A percentile compares a stretch with the other conserved stretches of the same genome.
These are phyloP conservation scores for Hagleromyces aurorensis DNA, from an alignment of 805 yeast species.

Conservation along the genomic window DNA sequence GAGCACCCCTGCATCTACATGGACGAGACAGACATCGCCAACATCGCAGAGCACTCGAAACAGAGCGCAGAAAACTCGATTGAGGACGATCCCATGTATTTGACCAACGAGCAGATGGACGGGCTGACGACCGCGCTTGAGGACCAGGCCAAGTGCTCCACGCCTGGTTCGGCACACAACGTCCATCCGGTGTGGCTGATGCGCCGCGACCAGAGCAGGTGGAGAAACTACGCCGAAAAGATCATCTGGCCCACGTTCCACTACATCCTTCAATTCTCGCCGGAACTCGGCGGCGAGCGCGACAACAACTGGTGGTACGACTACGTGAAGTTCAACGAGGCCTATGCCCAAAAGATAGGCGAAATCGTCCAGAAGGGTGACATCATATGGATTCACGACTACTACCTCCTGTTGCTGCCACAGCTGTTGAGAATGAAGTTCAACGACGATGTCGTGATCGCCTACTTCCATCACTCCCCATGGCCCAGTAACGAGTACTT, in stretches of 20 bases:
- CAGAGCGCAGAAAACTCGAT: slow-evolving; percentile 12
- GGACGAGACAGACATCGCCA: slow-evolving; percentile 2
- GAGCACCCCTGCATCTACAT: slow-evolving; percentile 8
- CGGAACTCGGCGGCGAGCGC: slow-evolving; percentile 51
- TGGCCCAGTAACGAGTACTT: slow-evolving; percentile 93
- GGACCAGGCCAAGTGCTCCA: slow-evolving; percentile 40
- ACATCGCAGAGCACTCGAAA: slow-evolving; percentile 1
- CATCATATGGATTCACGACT: slow-evolving; percentile 88
- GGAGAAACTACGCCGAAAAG: slow-evolving; percentile 88
- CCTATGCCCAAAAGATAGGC: slow-evolving; percentile 72
- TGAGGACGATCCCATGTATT: slow-evolving; percentile 54
- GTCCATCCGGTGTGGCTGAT: slow-evolving; percentile 87
- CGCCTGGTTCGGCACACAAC: slow-evolving; percentile 23
- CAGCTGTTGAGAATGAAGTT: slow-evolving; percentile 72
- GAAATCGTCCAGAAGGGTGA: slow-evolving; percentile 80
- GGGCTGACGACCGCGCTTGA: slow-evolving; percentile 23
- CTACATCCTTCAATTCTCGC: slow-evolving; percentile 73
- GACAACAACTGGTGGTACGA: slow-evolving; percentile 81
- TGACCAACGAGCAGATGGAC: slow-evolving; percentile 47
- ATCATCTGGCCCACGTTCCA: slow-evolving; percentile 93
- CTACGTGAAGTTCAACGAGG: slow-evolving; percentile 85
- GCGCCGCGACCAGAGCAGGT: slow-evolving; percentile 67
- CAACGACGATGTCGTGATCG: slow-evolving; percentile 51
- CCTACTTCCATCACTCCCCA: slow-evolving; percentile 81
- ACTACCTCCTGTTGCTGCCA: slow-evolving; percentile 73